phyloP scores from a whole-genome alignment of 352 stramenopile species.

The Globisporangium megalacanthum region DNA sequence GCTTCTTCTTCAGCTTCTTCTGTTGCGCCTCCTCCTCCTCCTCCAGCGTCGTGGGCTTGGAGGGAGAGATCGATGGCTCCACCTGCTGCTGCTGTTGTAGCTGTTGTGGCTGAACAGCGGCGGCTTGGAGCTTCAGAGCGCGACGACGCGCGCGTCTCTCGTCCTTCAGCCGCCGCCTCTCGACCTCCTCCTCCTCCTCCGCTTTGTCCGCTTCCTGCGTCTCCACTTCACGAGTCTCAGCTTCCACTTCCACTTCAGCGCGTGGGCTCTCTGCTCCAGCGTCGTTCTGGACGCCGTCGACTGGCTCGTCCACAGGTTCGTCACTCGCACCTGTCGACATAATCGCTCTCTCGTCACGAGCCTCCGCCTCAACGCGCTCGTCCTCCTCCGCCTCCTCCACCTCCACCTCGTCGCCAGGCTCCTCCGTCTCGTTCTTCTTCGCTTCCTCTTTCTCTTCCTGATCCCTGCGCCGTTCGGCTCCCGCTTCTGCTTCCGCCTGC shows the following conservation, averaged over 20 bases:
- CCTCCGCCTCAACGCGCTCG: background rate
- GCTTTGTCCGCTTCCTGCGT: background rate
- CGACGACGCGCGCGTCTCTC: conserved; percentile 1
- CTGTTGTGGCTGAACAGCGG: background rate
- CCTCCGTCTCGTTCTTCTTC: background rate
- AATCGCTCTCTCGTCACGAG: too few relatives aligned
- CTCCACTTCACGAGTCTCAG: too few relatives aligned
- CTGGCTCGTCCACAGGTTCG: too few relatives aligned
- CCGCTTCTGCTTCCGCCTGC: too few relatives aligned
- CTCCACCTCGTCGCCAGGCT: conserved; percentile 1
- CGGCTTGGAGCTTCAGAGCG: too few relatives aligned
- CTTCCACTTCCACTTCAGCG: conserved; percentile 1
- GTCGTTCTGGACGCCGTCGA: too few relatives aligned
- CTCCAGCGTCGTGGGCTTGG: conserved; percentile 24
- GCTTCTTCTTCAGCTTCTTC: conserved; percentile 20
- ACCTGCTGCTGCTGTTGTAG: conserved; percentile 17
- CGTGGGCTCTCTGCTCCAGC: background rate
- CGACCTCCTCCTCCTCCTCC: background rate
- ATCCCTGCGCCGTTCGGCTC: background rate
- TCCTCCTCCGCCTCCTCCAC: background rate
- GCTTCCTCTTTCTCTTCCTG: background rate
- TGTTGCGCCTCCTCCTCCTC: conserved; percentile 6
- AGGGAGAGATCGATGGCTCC: conserved; percentile 17
- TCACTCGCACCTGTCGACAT: too few relatives aligned
- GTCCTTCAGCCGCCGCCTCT: background rate